Base-by-base conservation (phyloP, 1,284 basidiomycete genomes). In the Cutaneotrichosporon mucoides region DNA sequence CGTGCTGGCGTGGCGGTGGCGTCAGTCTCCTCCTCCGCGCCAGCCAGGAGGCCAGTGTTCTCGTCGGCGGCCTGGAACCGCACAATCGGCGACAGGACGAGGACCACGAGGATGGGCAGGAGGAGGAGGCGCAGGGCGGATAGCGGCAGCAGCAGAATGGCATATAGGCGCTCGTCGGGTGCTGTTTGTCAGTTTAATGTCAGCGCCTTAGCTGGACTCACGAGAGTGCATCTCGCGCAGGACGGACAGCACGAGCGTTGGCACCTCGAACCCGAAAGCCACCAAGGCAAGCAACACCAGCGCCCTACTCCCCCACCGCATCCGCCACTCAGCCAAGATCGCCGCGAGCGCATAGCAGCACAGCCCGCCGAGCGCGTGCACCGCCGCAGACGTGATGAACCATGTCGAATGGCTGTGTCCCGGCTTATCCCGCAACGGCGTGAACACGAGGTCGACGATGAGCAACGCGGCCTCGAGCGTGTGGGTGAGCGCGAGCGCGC, bases 11-110 rank as follows among this genome's bases (percentile, higher is more conserved):
- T 46, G 3, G 43, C 43, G 24, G 9, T 9, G 9, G 46, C 24
- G 13, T 33, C 41, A n/a, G 44, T 4, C 15, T 38, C 8, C 33
- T 48, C 57, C 8, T 41, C 48, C 3, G 59, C 49, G 24, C 24
- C 24, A 24, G 24, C 24, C 35, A 76, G 66, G 2, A 76, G 65
- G 13, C 68, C 59, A 7, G 73, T 70, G 15, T 55, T 57, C 56
- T 75, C 73, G 53, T 67, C 65, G 4, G 73, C 72, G 4, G 68
- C 59, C 58, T 72, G 67, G 59, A 62, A 76, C 7, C 66, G 55
- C 50, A 76, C 60, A 24, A 68, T 58, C 1, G 75, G 73, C 35
- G 56, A 67, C 13, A 66, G 60, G 3, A 73, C 65, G 15, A 71
- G 61, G 37, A 64, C 57, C 24, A 72, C 37, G 10, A 76, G 65